Evolutionary conservation across 768 basidiomycete genomes (phyloP).

Genomic region (Pisolithus tinctorius): DNA sequence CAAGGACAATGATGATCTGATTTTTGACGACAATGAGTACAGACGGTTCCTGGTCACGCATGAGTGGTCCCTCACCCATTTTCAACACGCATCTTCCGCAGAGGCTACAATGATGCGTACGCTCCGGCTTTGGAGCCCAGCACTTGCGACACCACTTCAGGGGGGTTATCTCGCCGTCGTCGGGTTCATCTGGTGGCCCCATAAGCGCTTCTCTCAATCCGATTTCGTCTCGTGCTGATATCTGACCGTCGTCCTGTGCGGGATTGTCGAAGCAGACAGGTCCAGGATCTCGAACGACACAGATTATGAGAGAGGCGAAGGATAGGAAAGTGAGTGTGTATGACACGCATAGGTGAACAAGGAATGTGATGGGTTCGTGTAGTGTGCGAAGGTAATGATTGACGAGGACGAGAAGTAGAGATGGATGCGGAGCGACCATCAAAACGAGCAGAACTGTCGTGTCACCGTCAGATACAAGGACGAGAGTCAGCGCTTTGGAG

Average conservation of each 20-base stretch:
- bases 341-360: slow-evolving; percentile 48
- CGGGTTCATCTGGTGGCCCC: slow-evolving; percentile 29
- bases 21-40: slow-evolving; percentile 2
- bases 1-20: slow-evolving; percentile 86
- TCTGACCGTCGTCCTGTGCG: slow-evolving; percentile 12
- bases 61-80: slow-evolving; percentile 52
- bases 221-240: slow-evolving; percentile 35
- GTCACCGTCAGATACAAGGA: background rate
- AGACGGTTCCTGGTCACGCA: background rate
- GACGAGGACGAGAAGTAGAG: slow-evolving; percentile 59
- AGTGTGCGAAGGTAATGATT: slow-evolving; percentile 58
- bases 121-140: slow-evolving; percentile 72
- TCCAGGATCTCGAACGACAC: slow-evolving; percentile 70
- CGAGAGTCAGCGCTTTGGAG: background rate
- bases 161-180: slow-evolving; percentile 50
- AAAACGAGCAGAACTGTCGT: slow-evolving; percentile 42
- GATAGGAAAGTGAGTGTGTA: slow-evolving; percentile 65
- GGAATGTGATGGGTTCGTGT: slow-evolving; percentile 39
- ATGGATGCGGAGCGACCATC: slow-evolving; percentile 70
- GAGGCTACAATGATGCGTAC: slow-evolving; percentile 69
- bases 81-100: slow-evolving; percentile 79
- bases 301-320: slow-evolving; percentile 67
- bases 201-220: slow-evolving; percentile 59
- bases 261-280: slow-evolving; percentile 33
- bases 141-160: slow-evolving; percentile 75